A percentile compares a stretch with the other conserved stretches of the same genome.
Conservation (phyloP, 2,329 filamentous ascomycete genomes). For the Orbilia brochopaga region DNA sequence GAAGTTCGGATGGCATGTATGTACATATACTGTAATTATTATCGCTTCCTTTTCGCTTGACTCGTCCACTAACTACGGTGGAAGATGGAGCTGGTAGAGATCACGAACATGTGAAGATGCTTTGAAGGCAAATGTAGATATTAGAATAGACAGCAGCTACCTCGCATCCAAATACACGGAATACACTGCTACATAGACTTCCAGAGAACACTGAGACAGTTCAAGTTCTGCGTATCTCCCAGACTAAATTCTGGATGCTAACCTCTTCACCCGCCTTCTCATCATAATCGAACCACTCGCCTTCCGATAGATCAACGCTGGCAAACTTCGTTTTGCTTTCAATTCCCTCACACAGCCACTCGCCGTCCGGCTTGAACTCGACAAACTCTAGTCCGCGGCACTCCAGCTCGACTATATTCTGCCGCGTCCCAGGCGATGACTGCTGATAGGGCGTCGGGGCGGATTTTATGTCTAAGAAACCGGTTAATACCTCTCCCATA, state of each 20-base stretch:
- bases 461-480: constrained; percentile 79
- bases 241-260: constrained; percentile 85
- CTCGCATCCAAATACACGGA: no score
- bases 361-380: constrained; percentile 90
- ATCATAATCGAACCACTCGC: constrained; percentile 98
- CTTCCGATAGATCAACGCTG: constrained; percentile 80
- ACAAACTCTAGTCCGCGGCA: constrained; percentile 91
- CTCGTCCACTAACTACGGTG: not conserved
- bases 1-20: not conserved
- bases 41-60: not conserved
- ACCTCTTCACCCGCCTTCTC: constrained; percentile 92
- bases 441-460: constrained; percentile 75
- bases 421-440: constrained; percentile 72
- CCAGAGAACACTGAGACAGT: no score
- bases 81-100: not conserved
- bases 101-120: not conserved
- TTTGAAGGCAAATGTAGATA: no score
- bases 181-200: no score
- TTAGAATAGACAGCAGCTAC: no score
- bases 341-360: constrained; percentile 82
- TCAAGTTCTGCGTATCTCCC: constrained; percentile 79
- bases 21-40: not conserved
- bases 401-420: constrained; percentile 87
- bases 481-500: constrained; percentile 59
- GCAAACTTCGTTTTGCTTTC: constrained; percentile 84